Evolutionary conservation across 2,329 filamentous ascomycete species (phyloP), one percentile per base, ranked within the genome.

Genomic region (Pyrenochaeta sp.): DNA sequence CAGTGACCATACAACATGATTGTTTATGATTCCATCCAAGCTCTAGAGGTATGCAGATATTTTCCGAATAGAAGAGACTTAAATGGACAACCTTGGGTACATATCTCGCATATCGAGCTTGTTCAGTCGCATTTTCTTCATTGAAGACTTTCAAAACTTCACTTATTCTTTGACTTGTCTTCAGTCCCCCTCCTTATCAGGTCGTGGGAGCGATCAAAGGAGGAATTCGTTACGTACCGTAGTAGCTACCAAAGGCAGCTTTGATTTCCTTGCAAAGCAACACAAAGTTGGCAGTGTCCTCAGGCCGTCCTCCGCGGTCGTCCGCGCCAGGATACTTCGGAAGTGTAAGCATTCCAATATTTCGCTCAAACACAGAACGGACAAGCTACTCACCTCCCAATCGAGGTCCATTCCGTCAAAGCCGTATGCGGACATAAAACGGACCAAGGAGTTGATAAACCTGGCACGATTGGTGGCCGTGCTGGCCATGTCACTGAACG

Each of bases 361-460:
- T 4, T 15, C 9, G 10, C 9, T 37, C 35, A 37, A 37, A 37
- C 10, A 9, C 9, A 15, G 12, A 15, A 10, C n/a, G 35, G 15
- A 37, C 4, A 18, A 20, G 15, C 15, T 10, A 35, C 17, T 18
- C 15, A 27, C 23, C 23, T 76, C 76, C 79, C 78, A 81, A 53
- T 81, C 78, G 11, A 81, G 49, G 45, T 81, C 78, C 0, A 79
- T 66, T 2, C 79, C 79, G 53, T 81, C 78, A 39, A 81, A 78
- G 9, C 61, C 71, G 45, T 79, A 79, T 4, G 56, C 68, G 1
- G 51, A n/a, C 67, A 82, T 67, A 60, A 81, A 81, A 0, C 31
- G 40, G 0, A 75, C 39, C 0, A 79, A 51, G 1, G 64, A 71
- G 1, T 60, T 46, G 45, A 77, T 67, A 52, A 81, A 82, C 2